Evolutionary conservation across 768 basidiomycete species (phyloP), one percentile per base, ranked within the genome.

Genomic region (Sarcomyxa edulis): DNA sequence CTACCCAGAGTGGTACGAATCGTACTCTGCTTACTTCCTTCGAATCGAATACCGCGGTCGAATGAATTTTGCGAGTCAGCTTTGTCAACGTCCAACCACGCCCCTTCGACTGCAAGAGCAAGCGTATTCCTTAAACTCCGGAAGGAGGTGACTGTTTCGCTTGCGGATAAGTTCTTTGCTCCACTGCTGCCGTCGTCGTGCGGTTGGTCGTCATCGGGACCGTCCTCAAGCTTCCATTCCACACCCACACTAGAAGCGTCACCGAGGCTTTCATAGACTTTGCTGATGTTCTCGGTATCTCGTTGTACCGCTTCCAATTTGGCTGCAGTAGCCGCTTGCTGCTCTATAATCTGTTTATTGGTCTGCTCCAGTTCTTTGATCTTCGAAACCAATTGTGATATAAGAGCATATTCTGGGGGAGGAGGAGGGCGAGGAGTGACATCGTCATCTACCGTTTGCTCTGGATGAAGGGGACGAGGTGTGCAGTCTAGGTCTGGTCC

Each of bases 361-460:
- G 84, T 74, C 26, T 78, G 71, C 50, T 91, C 85, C 1, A 91
- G 68, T 53, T 91, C 87, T 32, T 71, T 67, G 35, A 91, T 84
- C 61, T 91, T 91, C 11, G 62, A 52, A 29, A 89, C 60, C 6
- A 91, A 72, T 53, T 86, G 81, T 7, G 76, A 65, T n/a, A 90
- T 72, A 37, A 91, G 66, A 46, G 58, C 63, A 47, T 68, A 76
- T 57, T 81, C 71, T 43, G 47, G 68, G 47, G 43, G 68, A 53
- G 29, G 65, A 61, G 55, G 64, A 57, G 30, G 18, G 15, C 9
- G 18, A 2, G 32, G 10, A 15, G 24, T 12, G 36, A 8, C 7
- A 4, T 18, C 12, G 19, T 28, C 23, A 19, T 4, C n/a, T n/a
- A n/a, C n/a, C n/a, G n/a, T n/a, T n/a, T n/a, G n/a, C n/a, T n/a